Evolutionary conservation across 2,329 filamentous ascomycete species (phyloP), one percentile per base, ranked within the genome.

Genomic region (Dothiorella sarmentorum): DNA sequence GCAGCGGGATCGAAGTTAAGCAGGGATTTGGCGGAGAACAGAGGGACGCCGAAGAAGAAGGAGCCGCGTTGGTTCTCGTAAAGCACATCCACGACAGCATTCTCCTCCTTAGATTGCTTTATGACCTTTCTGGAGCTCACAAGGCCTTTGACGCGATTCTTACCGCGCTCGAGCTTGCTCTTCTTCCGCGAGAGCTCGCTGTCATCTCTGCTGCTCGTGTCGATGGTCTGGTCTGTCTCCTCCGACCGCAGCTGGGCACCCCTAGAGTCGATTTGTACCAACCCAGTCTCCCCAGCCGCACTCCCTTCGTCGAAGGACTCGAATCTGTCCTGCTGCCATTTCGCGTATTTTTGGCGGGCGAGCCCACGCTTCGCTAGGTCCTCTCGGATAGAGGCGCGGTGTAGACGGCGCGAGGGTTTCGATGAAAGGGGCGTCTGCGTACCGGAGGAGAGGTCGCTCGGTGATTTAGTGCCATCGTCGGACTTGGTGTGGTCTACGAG

Each of bases 51-150:
- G 67, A 93, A 97, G 62, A 96, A 79, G 69, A 97, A 96, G 37
- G 85, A 86, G 10, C 94, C 94, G 59, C 94, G 84, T 75, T 99
- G 90, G 69, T 99, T 99, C 72, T 99, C 94, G 73, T 96, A 97
- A 0, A 99, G 79, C 4, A 97, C 83, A 63, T 99, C 94, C 61
- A 97, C 85, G 11, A 59, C 57, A 4, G 57, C 57, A 31, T 59
- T 47, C 22, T 53, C 40, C 15, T 76, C 74, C 22, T 70, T 64
- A 11, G 67, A 65, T 26, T 65, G 63, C 29, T 67, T 63, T 4
- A 67, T 49, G 20, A 63, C 67, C 45, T 63, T 70, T 58, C 70
- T 73, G 31, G 66, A 45, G 67, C 68, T 60, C n/a, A 60, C 35
- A 15, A 60, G 44, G 4, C 58, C 58, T 27, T 43, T 56, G 2